Base-by-base conservation (phyloP, 78 protist genomes). In the Tieghemostelium lacteum region DNA sequence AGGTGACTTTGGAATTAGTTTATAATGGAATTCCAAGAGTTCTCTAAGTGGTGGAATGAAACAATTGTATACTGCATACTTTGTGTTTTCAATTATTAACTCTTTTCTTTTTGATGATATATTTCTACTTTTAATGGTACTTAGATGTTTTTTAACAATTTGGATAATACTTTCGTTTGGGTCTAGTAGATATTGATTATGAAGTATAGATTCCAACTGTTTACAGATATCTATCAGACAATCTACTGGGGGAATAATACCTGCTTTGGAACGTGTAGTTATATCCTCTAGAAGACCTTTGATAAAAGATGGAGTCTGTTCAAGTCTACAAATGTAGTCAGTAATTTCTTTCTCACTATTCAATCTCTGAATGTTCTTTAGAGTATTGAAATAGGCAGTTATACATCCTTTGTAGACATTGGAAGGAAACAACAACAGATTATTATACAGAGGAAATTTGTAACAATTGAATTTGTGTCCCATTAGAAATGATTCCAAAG, bases 401-500 rank as follows among this genome's bases (percentile, higher is more conserved):
- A 75, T 63, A 16, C 29, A 16, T 33, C 86, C 86, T 49, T 63
- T 39, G 49, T 37, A 75, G 19, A n/a, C 36, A 63, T 75, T 75
- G 3, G 60, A 42, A 42, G 86, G 86, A 63, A 29, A 75, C 22
- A 75, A 49, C 22, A 65, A 42, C 2, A 69, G 86, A 50, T 55
- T 39, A 49, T 75, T 31, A 50, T 45, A 75, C 7, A 75, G 57
- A 10, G 86, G 86, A 20, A 40, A 58, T n/a, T 29, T 50, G 20
- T 75, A 75, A 26, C 61, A 39, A 61, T 45, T 61, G 8, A 63
- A 39, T n/a, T 61, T 31, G 50, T 63, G 57, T n/a, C 86, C 86
- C 24, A 63, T 31, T 12, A 66, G n/a, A 0, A 62, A 19, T 1
- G 86, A 63, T 20, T 63, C 22, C 10, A 75, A 34, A 40, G 36